These are phyloP conservation scores for Betula pendula DNA, from an alignment of 306 rosid species.

Conservation along the genomic window DNA sequence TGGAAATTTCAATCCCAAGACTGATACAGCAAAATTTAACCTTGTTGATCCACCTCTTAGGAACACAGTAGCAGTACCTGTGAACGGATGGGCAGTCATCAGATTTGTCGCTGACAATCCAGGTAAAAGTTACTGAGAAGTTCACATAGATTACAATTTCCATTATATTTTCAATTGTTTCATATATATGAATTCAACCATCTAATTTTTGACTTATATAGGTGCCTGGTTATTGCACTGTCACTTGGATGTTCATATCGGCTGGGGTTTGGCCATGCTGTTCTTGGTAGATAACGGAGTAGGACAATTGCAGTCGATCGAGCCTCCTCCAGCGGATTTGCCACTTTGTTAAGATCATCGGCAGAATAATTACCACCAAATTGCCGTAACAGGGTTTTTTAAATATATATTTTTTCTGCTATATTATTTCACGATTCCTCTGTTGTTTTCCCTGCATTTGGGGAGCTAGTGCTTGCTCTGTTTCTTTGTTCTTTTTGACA, in stretches of 20 bases:
- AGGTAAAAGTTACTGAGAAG: constrained; percentile 38
- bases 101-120: constrained; percentile 95
- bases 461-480: constrained; percentile 38
- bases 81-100: constrained; percentile 89
- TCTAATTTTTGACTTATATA: constrained; percentile 26
- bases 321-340: constrained; percentile 71
- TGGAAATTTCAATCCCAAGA: constrained; percentile 70
- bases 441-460: constrained; percentile 52
- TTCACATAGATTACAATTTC: not conserved
- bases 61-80: constrained; percentile 84
- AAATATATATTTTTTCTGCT: constrained; percentile 24
- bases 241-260: constrained; percentile 92
- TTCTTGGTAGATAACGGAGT: constrained; percentile 79
- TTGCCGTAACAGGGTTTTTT: constrained; percentile 36
- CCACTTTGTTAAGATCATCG: constrained; percentile 59
- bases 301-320: constrained; percentile 64
- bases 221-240: constrained; percentile 96
- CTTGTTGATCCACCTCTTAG: constrained; percentile 87
- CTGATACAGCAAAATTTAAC: constrained; percentile 66
- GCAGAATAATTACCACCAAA: not conserved
- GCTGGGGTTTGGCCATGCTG: constrained; percentile 95
- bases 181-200: not conserved
- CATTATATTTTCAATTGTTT: not conserved
- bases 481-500: constrained; percentile 27
- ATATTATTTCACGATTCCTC: constrained; percentile 18